Conservation (phyloP, 768 basidiomycete genomes). For the Pisolithus albus region DNA sequence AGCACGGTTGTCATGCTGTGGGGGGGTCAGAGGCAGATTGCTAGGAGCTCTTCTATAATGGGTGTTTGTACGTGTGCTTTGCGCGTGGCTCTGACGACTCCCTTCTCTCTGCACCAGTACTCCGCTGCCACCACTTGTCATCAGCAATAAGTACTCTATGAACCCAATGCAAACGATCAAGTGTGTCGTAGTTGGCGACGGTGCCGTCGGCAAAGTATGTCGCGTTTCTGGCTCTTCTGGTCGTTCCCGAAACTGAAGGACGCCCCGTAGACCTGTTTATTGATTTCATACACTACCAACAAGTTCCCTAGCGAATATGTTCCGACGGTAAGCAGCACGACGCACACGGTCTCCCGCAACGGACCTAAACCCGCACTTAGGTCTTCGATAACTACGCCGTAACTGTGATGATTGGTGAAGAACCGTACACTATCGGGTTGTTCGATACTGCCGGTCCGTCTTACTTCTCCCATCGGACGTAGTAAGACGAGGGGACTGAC, state of each 20-base stretch:
- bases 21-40: slow-evolving; percentile 8
- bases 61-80: slow-evolving; percentile 17
- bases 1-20: slow-evolving; percentile 28
- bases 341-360: slow-evolving; percentile 5
- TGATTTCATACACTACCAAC: slow-evolving; percentile 97
- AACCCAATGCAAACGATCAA: slow-evolving; percentile 89
- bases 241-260: background rate
- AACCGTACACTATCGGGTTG: slow-evolving; percentile 95
- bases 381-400: slow-evolving; percentile 98
- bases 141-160: slow-evolving; percentile 9
- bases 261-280: slow-evolving; percentile 71
- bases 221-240: background rate
- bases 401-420: slow-evolving; percentile 99
- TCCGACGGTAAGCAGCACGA: slow-evolving; percentile 68
- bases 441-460: slow-evolving; percentile 96
- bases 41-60: slow-evolving; percentile 16
- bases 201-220: slow-evolving; percentile 95
- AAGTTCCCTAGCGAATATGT: slow-evolving; percentile 99
- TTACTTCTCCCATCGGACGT: background rate
- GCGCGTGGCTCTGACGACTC: slow-evolving; percentile 8
- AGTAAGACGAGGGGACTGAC: background rate
- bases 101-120: slow-evolving; percentile 4
- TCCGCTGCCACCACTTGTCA: slow-evolving; percentile 10
- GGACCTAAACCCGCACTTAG: slow-evolving; percentile 34
- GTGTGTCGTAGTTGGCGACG: slow-evolving; percentile 96